Conservation (phyloP, 192 early-diverging fungal genomes). For the Jimgerdemannia flammicorona region DNA sequence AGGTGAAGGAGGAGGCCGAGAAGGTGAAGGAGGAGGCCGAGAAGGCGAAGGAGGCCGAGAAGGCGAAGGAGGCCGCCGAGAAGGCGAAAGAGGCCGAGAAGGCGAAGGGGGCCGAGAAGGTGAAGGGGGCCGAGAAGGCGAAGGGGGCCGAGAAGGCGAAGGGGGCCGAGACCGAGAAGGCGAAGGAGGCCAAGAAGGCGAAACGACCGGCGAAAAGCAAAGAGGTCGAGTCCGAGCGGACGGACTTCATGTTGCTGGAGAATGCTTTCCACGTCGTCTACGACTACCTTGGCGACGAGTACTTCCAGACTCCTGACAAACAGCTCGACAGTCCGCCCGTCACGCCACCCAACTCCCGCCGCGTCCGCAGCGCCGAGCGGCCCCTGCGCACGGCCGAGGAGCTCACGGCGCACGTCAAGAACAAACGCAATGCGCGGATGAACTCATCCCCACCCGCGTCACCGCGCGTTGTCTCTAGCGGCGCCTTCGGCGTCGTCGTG, state of each 20-base stretch:
- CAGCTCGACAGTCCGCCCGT: too few species aligned
- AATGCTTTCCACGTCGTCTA: neutral
- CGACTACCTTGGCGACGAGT: neutral
- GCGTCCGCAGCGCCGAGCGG: too few species aligned
- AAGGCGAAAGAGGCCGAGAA: neutral
- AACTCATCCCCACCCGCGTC: too few species aligned
- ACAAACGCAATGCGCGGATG: too few species aligned
- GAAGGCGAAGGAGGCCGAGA: neutral
- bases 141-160: neutral
- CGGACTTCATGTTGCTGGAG: neutral
- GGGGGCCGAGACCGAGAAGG: neutral
- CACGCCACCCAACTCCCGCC: too few species aligned
- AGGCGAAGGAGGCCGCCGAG: neutral
- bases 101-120: neutral
- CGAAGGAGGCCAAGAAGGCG: neutral
- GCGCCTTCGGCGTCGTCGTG: too few species aligned
- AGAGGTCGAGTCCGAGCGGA: neutral
- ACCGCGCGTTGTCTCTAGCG: too few species aligned
- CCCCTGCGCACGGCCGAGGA: too few species aligned
- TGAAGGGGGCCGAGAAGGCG: neutral
- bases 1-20: too few species aligned
- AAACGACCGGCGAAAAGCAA: neutral
- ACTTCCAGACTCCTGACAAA: neutral
- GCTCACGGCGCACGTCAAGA: too few species aligned
- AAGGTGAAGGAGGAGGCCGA: neutral